A percentile compares a stretch with the other conserved stretches of the same genome.
These are phyloP conservation scores for Xylaria sp. DNA, from an alignment of 2,329 filamentous ascomycete species.

Conservation along the genomic window DNA sequence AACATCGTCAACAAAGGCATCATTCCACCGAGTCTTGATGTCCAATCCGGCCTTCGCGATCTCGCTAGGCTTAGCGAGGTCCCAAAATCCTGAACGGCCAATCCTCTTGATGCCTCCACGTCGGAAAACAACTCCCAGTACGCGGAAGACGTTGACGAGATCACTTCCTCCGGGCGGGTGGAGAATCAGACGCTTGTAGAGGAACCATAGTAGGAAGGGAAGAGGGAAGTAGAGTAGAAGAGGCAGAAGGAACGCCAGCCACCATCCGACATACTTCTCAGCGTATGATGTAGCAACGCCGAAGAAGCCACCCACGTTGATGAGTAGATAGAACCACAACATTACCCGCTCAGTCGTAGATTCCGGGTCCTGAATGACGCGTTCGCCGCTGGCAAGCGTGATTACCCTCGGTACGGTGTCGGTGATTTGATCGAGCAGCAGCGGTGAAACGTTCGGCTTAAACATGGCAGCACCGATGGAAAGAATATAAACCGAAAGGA, in stretches of 20 bases:
- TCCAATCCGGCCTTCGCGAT: slow-evolving; percentile 51
- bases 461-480: slow-evolving; percentile 70
- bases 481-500: slow-evolving; percentile 57
- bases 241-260: slow-evolving; percentile 53
- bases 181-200: slow-evolving; percentile 49
- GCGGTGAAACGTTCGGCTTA: slow-evolving; percentile 74
- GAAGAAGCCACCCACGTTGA: slow-evolving; percentile 60
- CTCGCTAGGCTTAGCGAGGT: slow-evolving; percentile 61
- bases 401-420: slow-evolving; percentile 60
- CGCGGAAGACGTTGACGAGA: slow-evolving; percentile 49
- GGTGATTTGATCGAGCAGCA: slow-evolving; percentile 70
- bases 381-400: slow-evolving; percentile 60
- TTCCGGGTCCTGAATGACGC: slow-evolving; percentile 71
- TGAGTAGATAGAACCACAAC: slow-evolving; percentile 65
- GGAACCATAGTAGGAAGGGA: slow-evolving; percentile 49
- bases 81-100: slow-evolving; percentile 60
- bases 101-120: slow-evolving; percentile 47
- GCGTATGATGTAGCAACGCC: slow-evolving; percentile 58
- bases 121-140: slow-evolving; percentile 48
- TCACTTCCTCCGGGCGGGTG: slow-evolving; percentile 54
- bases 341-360: slow-evolving; percentile 70
- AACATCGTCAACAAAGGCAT: slow-evolving; percentile 71
- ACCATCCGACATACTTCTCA: slow-evolving; percentile 58
- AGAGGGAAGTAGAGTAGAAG: slow-evolving; percentile 52
- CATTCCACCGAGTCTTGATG: slow-evolving; percentile 59